phyloP scores from a whole-genome alignment of 495 filamentous ascomycete genomes.

The Penicillium salamii region DNA sequence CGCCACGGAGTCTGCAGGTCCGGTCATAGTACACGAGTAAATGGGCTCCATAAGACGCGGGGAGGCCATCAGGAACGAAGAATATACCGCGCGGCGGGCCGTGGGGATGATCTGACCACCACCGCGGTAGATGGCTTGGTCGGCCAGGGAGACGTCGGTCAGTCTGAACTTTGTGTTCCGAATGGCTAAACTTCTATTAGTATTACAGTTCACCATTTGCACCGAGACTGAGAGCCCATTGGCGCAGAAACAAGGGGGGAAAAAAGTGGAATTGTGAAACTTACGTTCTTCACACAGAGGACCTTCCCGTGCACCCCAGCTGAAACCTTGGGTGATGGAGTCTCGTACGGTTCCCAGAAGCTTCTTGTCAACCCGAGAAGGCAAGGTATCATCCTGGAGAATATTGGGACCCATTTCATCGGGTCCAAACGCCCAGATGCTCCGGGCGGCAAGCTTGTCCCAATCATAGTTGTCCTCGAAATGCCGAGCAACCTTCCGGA shows the following conservation, averaged over 20 bases:
- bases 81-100: conserved; percentile 85
- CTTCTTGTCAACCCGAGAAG: conserved; percentile 85
- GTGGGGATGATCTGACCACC: conserved; percentile 98
- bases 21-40: conserved; percentile 88
- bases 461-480: conserved; percentile 98
- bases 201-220: conserved; percentile 7
- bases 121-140: conserved; percentile 88
- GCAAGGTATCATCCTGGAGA: conserved; percentile 92
- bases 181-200: conserved; percentile 59
- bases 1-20: conserved; percentile 84
- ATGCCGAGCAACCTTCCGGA: conserved; percentile 90
- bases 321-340: conserved; percentile 90
- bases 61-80: conserved; percentile 93
- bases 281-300: conserved; percentile 97
- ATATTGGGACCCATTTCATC: conserved; percentile 96
- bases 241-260: background rate
- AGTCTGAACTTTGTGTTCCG: conserved; percentile 94
- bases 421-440: conserved; percentile 98
- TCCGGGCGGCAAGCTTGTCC: conserved; percentile 89
- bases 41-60: conserved; percentile 95
- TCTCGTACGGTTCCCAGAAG: conserved; percentile 83
- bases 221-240: background rate
- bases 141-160: conserved; percentile 83
- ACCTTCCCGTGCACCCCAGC: conserved; percentile 92
- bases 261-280: conserved; percentile 44